Base-by-base conservation (phyloP, 2,329 filamentous ascomycete species). In the Trichoderma afroharzianum region DNA sequence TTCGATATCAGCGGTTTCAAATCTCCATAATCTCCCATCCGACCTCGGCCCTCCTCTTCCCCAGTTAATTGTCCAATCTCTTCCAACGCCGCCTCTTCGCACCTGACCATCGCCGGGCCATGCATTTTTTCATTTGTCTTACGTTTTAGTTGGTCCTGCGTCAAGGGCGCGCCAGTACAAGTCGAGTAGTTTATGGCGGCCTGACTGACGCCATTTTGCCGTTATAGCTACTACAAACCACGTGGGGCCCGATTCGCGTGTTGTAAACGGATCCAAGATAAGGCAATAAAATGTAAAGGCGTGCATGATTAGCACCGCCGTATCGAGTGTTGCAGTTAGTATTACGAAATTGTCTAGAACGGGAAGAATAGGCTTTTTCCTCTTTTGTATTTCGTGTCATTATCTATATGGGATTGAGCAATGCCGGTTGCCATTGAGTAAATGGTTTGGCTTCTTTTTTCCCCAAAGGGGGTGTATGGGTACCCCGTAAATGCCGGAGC, bases 281-380 rank as follows among this genome's bases (percentile, higher is more conserved):
- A 53, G 67, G 67, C 57, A 69, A 62, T 69, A 50, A 61, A 69
- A 21, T 50, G 67, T 53, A 58, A 69, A 32, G 6, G 28, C 9
- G 21, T 21, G 9, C 9, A 33, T 33, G 28, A 18, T 14, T 33
- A 33, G 28, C n/a, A 3, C 4, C 11, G 32, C 15, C 18, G 55
- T n/a, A 58, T 21, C 1, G 18, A 32, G 15, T 21, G 15, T 59
- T 53, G 43, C 18, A 21, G n/a, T 14, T 53, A n/a, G n/a, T n/a
- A 53, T 53, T 53, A 53, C 47, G 2, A 53, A 14, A 53, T 24
- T 24, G 11, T 53, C 47, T 12, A 53, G 21, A 53, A 53, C 5
- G 11, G 21, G 21, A 21, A 53, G 8, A 53, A 14, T 2, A 53
- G 11, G 47, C 21, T 24, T 2, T 12, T 24, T 3, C n/a, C 21